A percentile compares a stretch with the other conserved stretches of the same genome.
phyloP scores from a whole-genome alignment of 129 eudicot genomes.

The Cynara cardunculus region DNA sequence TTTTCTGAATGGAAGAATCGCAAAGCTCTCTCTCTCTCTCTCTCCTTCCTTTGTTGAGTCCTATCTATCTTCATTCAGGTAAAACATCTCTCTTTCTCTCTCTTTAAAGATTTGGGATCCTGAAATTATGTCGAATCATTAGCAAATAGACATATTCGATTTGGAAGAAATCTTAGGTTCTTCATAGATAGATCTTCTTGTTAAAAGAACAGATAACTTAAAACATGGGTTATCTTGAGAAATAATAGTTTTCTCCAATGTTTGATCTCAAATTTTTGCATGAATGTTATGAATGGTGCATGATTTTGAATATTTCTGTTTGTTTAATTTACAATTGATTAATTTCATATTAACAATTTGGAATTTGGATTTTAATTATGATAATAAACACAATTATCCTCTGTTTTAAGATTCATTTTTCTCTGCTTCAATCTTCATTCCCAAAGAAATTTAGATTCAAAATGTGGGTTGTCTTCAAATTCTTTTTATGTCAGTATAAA shows the following conservation, averaged over 20 bases:
- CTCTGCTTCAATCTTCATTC: neutral
- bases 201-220: neutral
- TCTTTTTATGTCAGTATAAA: neutral
- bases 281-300: neutral
- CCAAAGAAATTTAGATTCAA: neutral
- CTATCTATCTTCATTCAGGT: conserved; percentile 38
- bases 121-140: neutral
- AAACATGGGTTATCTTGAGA: neutral
- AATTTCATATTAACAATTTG: neutral
- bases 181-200: neutral
- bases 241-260: neutral
- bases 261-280: neutral
- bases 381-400: conserved; percentile 10
- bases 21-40: conserved; percentile 28
- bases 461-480: neutral
- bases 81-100: neutral
- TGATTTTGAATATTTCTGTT: neutral
- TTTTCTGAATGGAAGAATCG: conserved; percentile 24
- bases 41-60: conserved; percentile 22
- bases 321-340: neutral
- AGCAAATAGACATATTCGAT: neutral
- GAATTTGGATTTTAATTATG: conserved; percentile 7
- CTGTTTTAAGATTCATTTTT: conserved; percentile 1
- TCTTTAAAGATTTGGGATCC: conserved; percentile 1
- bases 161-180: conserved; percentile 7